A percentile compares a stretch with the other conserved stretches of the same genome.
Conservation (phyloP, 202 grass and related monocot species). For the Cymbopogon flexuosus region DNA sequence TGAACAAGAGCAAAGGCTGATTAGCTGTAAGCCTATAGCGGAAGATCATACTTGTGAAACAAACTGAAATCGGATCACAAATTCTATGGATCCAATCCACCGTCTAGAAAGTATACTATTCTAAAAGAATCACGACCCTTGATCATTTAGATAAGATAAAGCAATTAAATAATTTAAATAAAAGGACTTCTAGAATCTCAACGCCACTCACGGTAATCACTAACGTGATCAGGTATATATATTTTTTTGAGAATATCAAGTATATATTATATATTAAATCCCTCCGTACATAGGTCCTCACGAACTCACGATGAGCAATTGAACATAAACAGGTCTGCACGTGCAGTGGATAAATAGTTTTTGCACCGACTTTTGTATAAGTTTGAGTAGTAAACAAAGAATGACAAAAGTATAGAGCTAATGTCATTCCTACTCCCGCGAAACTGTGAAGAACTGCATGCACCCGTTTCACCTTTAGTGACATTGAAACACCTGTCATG, state of each 20-base stretch:
- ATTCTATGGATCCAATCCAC: not conserved
- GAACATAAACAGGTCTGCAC: not conserved
- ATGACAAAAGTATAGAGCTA: no score
- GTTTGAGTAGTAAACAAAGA: no score
- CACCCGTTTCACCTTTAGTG: no score
- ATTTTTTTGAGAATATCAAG: no score
- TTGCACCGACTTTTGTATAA: no score
- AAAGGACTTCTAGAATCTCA: not conserved
- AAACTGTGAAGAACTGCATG: no score
- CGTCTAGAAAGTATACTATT: no score
- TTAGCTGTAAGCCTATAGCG: not conserved
- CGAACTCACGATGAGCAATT: not conserved
- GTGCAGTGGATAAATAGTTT: no score
- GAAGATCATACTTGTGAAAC: not conserved
- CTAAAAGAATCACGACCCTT: not conserved
- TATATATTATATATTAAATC: no score
- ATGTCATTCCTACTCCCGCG: no score
- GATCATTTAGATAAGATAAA: not conserved
- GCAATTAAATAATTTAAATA: not conserved
- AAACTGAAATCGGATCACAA: not conserved
- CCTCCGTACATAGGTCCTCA: not conserved
- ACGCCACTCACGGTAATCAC: not conserved
- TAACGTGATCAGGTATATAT: not conserved
- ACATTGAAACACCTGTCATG: no score
- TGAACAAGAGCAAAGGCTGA: not conserved